Conservation (phyloP, 441 rosid species). For the Pelargonium myrrhifolium region DNA sequence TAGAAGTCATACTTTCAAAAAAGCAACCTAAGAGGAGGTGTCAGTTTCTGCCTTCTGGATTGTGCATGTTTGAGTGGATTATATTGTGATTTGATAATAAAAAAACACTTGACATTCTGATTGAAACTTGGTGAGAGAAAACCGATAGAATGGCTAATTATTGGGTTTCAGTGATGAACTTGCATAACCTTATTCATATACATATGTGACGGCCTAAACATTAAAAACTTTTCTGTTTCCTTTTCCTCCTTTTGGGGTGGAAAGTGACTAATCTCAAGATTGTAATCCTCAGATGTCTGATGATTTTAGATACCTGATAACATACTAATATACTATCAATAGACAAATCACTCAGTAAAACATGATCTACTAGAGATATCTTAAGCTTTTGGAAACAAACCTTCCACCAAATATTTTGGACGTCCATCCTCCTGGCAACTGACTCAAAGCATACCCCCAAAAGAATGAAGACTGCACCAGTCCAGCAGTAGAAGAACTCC, state of each 20-base stretch:
- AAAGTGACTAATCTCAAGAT: too few relatives aligned
- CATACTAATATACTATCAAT: background rate
- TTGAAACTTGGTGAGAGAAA: too few relatives aligned
- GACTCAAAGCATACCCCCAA: slow-evolving; percentile 93
- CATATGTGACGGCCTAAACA: background rate
- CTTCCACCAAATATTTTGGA: slow-evolving; percentile 86
- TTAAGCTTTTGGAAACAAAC: slow-evolving; percentile 36
- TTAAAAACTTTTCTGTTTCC: background rate
- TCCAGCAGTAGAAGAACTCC: slow-evolving; percentile 80
- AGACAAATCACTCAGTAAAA: background rate
- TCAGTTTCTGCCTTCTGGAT: too few relatives aligned
- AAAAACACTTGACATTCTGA: too few relatives aligned
- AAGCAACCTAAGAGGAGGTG: too few relatives aligned
- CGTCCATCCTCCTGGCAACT: slow-evolving; percentile 93
- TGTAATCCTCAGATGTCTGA: too few relatives aligned
- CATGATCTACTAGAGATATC: background rate
- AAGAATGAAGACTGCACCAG: slow-evolving; percentile 91
- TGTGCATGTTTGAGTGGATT: too few relatives aligned
- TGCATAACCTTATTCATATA: background rate
- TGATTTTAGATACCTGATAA: background rate
- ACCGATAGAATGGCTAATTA: too few relatives aligned
- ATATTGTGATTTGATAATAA: too few relatives aligned
- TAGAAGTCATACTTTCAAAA: too few relatives aligned
- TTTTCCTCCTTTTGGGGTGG: background rate
- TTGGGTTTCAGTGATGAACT: too few relatives aligned